Conservation (phyloP, 345 rosid genomes). For the Pelargonium nanum region DNA sequence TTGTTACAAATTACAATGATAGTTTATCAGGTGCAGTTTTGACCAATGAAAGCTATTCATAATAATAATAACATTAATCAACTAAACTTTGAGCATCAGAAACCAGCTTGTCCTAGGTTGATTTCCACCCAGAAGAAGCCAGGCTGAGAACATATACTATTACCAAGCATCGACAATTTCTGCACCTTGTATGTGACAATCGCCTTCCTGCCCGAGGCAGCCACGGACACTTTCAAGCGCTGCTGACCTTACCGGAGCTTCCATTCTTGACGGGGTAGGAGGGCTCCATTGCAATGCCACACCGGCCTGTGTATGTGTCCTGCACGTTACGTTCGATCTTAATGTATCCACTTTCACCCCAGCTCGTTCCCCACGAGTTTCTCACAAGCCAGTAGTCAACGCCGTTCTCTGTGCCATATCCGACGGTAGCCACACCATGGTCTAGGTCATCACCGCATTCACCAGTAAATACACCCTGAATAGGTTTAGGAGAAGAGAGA, state of each 20-base stretch:
- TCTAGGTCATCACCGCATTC: conserved; percentile 53
- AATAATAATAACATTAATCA: too few species aligned
- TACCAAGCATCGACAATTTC: too few species aligned
- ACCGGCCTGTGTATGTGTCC: conserved; percentile 23
- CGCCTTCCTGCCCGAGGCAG: too few species aligned
- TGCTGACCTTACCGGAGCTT: not conserved
- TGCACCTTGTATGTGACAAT: too few species aligned
- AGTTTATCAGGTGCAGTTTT: too few species aligned
- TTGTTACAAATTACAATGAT: too few species aligned
- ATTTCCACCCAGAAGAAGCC: too few species aligned
- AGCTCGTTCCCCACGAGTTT: conserved; percentile 64
- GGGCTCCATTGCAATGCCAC: conserved; percentile 49
- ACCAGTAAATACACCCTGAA: conserved; percentile 75
- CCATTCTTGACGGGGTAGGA: conserved; percentile 42
- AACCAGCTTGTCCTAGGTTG: too few species aligned
- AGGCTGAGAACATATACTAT: too few species aligned
- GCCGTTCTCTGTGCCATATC: conserved; percentile 77
- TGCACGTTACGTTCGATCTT: conserved; percentile 37
- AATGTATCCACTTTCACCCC: conserved; percentile 64
- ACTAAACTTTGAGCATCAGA: too few species aligned
- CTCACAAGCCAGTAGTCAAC: conserved; percentile 74
- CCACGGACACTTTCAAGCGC: too few species aligned
- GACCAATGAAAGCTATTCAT: too few species aligned
- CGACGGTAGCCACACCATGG: conserved; percentile 73
- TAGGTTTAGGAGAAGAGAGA: not conserved